Percentiles rank a stretch among this genome's conserved stretches.
These are phyloP conservation scores for Verbascum thapsus DNA, from an alignment of 257 asterid species.

Conservation along the genomic window DNA sequence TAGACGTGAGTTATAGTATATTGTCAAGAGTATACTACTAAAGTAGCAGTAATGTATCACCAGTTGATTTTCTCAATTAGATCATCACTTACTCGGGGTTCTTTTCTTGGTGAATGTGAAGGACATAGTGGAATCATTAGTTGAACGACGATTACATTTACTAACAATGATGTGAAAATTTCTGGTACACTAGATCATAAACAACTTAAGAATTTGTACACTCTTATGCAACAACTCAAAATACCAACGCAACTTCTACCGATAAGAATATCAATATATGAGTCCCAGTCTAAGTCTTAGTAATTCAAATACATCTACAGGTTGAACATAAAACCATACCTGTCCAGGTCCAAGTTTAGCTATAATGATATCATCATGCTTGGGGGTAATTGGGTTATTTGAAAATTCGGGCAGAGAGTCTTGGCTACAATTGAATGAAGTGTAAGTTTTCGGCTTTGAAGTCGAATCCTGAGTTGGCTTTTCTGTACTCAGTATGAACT, in stretches of 20 bases:
- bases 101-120: too few relatives aligned
- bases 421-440: slow-evolving; percentile 79
- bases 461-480: slow-evolving; percentile 40
- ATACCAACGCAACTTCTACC: neutral
- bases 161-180: neutral
- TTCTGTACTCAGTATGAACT: slow-evolving; percentile 48
- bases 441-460: slow-evolving; percentile 62
- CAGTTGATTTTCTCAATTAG: slow-evolving; percentile 10
- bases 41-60: neutral
- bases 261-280: neutral
- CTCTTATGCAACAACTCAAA: neutral
- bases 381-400: slow-evolving; percentile 56
- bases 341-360: slow-evolving; percentile 93
- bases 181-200: slow-evolving; percentile 1
- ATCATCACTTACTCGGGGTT: too few relatives aligned
- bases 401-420: slow-evolving; percentile 60
- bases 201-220: slow-evolving; percentile 13
- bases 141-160: too few relatives aligned
- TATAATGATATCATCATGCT: slow-evolving; percentile 57
- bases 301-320: slow-evolving; percentile 9
- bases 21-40: slow-evolving; percentile 16
- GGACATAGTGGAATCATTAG: too few relatives aligned
- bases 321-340: slow-evolving; percentile 43
- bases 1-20: too few relatives aligned
- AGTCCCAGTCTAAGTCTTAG: neutral